Percentiles rank a stretch among this genome's conserved stretches.
These are phyloP conservation scores for Candida fluviatilis DNA, from an alignment of 805 yeast species.

Conservation along the genomic window DNA sequence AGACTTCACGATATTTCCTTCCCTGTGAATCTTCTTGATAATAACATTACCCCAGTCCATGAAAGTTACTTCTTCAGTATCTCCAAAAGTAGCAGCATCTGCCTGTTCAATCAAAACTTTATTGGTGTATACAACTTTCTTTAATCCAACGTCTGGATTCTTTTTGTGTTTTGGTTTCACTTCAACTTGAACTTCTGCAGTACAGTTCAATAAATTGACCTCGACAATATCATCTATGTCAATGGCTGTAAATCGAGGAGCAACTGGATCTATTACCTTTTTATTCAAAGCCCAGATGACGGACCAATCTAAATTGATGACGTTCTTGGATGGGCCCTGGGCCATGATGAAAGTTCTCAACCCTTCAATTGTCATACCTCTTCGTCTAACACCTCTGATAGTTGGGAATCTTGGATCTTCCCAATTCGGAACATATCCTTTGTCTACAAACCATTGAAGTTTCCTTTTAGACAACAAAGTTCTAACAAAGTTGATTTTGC, in stretches of 20 bases:
- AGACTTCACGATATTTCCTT: slow-evolving; percentile 48
- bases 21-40: slow-evolving; percentile 59
- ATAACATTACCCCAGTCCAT: slow-evolving; percentile 97
- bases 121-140: slow-evolving; percentile 62
- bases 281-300: slow-evolving; percentile 93
- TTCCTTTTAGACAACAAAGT: slow-evolving; percentile 89
- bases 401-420: slow-evolving; percentile 98
- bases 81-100: slow-evolving; percentile 59
- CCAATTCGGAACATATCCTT: slow-evolving; percentile 79
- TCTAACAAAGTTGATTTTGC: slow-evolving; percentile 88
- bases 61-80: slow-evolving; percentile 80
- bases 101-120: slow-evolving; percentile 70
- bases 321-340: slow-evolving; percentile 94
- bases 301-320: slow-evolving; percentile 90
- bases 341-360: slow-evolving; percentile 81
- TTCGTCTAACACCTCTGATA: slow-evolving; percentile 92
- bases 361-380: slow-evolving; percentile 97
- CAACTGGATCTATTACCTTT: slow-evolving; percentile 88
- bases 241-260: slow-evolving; percentile 85
- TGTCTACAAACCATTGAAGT: slow-evolving; percentile 95
- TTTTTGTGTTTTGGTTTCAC: slow-evolving; percentile 85
- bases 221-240: slow-evolving; percentile 56
- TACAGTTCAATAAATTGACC: slow-evolving; percentile 50
- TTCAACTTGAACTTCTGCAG: slow-evolving; percentile 60
- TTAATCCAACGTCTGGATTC: slow-evolving; percentile 78